Evolutionary conservation across 805 yeast species (phyloP), one percentile per base, ranked within the genome.

Genomic region (Candida pseudoglaebosa): DNA sequence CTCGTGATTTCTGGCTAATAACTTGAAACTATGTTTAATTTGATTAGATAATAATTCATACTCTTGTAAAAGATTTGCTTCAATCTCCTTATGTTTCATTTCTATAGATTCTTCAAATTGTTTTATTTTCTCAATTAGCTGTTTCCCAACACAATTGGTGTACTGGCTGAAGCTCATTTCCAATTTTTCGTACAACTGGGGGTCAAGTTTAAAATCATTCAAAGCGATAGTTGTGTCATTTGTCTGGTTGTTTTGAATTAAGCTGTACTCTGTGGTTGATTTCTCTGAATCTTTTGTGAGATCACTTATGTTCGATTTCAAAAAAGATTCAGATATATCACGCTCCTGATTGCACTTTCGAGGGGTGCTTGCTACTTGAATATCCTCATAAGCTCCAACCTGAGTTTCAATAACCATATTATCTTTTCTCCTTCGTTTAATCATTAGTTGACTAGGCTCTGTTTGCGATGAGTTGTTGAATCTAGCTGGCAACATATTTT

Each of bases 381-480:
- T 26, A 26, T 26, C 29, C 29, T 19, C 24, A 32, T 6, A 12
- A 15, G n/a, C 22, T n/a, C 5, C 20, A 4, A 7, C 18, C 21
- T 32, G 34, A 12, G 34, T 32, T 32, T 32, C 34, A 10, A 32
- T 14, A 8, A 32, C 21, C 24, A 18, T 19, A 12, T n/a, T 18
- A 18, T 32, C 34, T 32, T 32, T 32, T 12, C 34, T 17, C 19
- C 24, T 32, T 16, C 34, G n/a, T 19, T 32, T 32, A n/a, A 32
- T 32, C 5, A 20, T 10, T 8, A 15, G 34, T 32, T 16, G 16
- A 32, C 24, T 32, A 12, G 12, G 15, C 12, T 26, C 29, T 26
- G 29, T n/a, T n/a, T n/a, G n/a, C n/a, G n/a, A n/a, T n/a, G n/a
- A n/a, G n/a, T n/a, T n/a, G n/a, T n/a, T n/a, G n/a, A n/a, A n/a